Evolutionary conservation across 208 protist species (phyloP).

Genomic region (Wallacemonas sp.): DNA sequence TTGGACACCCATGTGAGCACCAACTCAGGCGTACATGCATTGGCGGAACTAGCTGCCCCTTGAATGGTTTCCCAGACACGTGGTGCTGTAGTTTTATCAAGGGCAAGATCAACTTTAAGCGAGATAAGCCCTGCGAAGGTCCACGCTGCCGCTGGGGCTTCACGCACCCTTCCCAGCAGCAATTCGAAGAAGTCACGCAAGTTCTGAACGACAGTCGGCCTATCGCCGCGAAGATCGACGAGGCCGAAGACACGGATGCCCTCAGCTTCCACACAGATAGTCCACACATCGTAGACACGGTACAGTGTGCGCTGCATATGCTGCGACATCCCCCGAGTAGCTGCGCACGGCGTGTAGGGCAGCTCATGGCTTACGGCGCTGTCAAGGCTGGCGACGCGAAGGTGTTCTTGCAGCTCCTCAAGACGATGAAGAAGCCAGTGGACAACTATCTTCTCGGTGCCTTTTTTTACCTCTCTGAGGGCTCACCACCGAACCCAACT

Average conservation of each 20-base stretch:
- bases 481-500: slow-evolving; percentile 34
- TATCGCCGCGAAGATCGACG: slow-evolving; percentile 80
- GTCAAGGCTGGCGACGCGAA: slow-evolving; percentile 69
- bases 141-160: slow-evolving; percentile 86
- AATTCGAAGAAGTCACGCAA: slow-evolving; percentile 86
- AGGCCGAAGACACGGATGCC: slow-evolving; percentile 68
- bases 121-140: slow-evolving; percentile 90
- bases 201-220: slow-evolving; percentile 82
- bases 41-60: slow-evolving; percentile 78
- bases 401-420: slow-evolving; percentile 86
- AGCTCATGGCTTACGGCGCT: slow-evolving; percentile 83
- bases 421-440: slow-evolving; percentile 91
- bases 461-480: slow-evolving; percentile 72
- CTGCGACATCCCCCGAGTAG: slow-evolving; percentile 73
- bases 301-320: slow-evolving; percentile 88
- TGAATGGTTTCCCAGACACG: slow-evolving; percentile 85
- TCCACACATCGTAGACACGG: slow-evolving; percentile 80
- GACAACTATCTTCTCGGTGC: slow-evolving; percentile 85
- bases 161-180: slow-evolving; percentile 70
- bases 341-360: slow-evolving; percentile 65
- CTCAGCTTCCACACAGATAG: slow-evolving; percentile 77
- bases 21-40: slow-evolving; percentile 86
- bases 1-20: slow-evolving; percentile 90
- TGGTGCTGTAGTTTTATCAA: slow-evolving; percentile 93
- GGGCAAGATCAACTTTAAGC: slow-evolving; percentile 91